A percentile compares a stretch with the other conserved stretches of the same genome.
phyloP scores from a whole-genome alignment of 768 basidiomycete genomes.

The Calocera viscosa region DNA sequence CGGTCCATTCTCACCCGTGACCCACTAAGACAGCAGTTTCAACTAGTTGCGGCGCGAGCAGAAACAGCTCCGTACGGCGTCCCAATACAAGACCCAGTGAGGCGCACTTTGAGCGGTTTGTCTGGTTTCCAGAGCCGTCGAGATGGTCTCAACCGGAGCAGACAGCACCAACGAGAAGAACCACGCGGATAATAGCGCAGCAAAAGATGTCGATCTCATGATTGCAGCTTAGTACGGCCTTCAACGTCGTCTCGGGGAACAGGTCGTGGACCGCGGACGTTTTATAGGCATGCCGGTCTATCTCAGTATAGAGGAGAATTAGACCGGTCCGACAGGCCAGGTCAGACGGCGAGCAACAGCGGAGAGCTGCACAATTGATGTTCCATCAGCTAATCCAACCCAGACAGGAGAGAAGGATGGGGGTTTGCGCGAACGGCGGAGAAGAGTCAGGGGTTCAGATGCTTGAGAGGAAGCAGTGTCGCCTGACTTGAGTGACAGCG shows the following conservation, averaged over 20 bases:
- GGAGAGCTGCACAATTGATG: too few relatives aligned
- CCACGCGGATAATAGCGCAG: background rate
- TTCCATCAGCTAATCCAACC: too few relatives aligned
- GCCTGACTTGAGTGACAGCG: too few relatives aligned
- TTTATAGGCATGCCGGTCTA: too few relatives aligned
- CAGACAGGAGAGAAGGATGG: too few relatives aligned
- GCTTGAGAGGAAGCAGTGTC: too few relatives aligned
- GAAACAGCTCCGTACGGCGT: background rate
- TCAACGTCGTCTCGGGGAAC: background rate
- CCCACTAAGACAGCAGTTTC: background rate
- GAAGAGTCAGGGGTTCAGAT: too few relatives aligned
- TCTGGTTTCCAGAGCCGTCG: background rate
- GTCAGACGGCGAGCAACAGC: too few relatives aligned
- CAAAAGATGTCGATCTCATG: background rate
- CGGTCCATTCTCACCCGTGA: background rate
- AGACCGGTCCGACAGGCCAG: too few relatives aligned
- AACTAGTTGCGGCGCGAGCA: background rate
- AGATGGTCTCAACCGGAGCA: background rate
- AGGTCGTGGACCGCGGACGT: too few relatives aligned
- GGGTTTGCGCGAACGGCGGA: too few relatives aligned
- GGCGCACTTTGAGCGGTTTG: background rate
- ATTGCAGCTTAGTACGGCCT: background rate
- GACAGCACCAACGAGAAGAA: background rate
- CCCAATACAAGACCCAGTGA: constrained; percentile 1
- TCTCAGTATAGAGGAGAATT: too few relatives aligned